A percentile compares a stretch with the other conserved stretches of the same genome.
Evolutionary conservation across 306 rosid genomes (phyloP).

Genomic region (Trifolium pratense): DNA sequence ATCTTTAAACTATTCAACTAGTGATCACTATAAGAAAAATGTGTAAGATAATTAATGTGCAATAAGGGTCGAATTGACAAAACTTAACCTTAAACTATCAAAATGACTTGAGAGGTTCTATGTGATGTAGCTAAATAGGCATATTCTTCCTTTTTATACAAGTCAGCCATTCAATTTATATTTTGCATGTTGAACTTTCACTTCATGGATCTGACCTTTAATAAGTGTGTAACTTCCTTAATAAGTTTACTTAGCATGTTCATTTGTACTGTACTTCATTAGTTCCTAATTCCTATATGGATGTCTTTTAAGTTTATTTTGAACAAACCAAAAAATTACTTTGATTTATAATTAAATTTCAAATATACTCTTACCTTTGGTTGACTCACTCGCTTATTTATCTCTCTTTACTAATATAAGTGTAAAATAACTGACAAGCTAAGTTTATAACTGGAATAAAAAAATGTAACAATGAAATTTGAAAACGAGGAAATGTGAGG

Average conservation of each 20-base stretch:
- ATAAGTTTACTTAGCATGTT: background rate
- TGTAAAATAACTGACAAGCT: too few species aligned
- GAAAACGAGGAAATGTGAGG: too few species aligned
- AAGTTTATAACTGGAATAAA: too few species aligned
- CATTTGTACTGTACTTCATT: background rate
- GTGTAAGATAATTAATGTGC: background rate
- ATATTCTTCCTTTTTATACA: conserved; percentile 25
- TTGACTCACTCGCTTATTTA: too few species aligned
- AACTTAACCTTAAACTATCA: background rate
- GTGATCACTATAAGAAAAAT: background rate
- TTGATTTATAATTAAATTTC: background rate
- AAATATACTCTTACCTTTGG: background rate
- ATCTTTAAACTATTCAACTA: background rate
- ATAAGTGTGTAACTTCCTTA: conserved; percentile 60
- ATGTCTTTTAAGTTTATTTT: background rate
- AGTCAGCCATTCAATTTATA: conserved; percentile 53
- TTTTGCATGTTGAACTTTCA: conserved; percentile 60
- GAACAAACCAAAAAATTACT: background rate
- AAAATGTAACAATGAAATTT: too few species aligned
- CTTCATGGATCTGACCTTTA: conserved; percentile 50
- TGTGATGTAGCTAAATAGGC: conserved; percentile 21
- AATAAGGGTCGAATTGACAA: background rate
- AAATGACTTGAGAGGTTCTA: conserved; percentile 3
- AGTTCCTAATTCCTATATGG: background rate
- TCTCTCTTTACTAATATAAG: too few species aligned